These are phyloP conservation scores for Artomyces pyxidatus DNA, from an alignment of 768 basidiomycete species.

Conservation along the genomic window DNA sequence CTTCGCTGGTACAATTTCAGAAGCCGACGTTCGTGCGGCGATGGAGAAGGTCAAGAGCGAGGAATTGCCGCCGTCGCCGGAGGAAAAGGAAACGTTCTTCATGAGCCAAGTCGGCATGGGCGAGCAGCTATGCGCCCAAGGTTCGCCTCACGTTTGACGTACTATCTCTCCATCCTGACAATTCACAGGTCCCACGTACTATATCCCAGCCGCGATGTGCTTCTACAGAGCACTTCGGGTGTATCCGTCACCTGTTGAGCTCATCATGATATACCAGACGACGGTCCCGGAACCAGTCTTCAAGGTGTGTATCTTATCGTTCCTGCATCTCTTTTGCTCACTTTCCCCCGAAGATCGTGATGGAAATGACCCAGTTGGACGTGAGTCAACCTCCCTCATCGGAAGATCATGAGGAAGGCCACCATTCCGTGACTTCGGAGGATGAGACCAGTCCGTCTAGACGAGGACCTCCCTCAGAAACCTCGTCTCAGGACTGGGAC, in stretches of 20 bases:
- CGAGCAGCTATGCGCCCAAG: constrained; percentile 72
- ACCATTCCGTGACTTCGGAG: constrained; percentile 33
- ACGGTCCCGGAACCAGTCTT: constrained; percentile 78
- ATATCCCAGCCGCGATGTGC: constrained; percentile 74
- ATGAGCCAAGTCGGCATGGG: constrained; percentile 84
- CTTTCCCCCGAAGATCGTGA: constrained; percentile 42
- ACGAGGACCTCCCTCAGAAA: constrained; percentile 71
- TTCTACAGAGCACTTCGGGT: constrained; percentile 93
- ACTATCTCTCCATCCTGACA: background rate
- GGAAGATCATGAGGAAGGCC: constrained; percentile 25
- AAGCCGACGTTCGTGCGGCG: constrained; percentile 53
- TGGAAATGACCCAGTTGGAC: constrained; percentile 83
- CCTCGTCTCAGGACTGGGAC: constrained; percentile 90
- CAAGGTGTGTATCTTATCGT: constrained; percentile 39
- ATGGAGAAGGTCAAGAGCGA: constrained; percentile 65
- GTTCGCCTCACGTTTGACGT: constrained; percentile 32
- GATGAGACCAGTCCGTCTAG: constrained; percentile 53
- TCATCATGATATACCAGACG: constrained; percentile 91
- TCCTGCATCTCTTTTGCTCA: constrained; percentile 4
- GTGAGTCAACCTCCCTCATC: constrained; percentile 61
- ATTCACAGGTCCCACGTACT: constrained; percentile 60
- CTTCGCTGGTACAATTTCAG: constrained; percentile 26
- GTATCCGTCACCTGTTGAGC: constrained; percentile 90
- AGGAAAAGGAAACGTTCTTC: constrained; percentile 84
- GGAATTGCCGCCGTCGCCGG: constrained; percentile 53